Conservation (phyloP, 2,329 filamentous ascomycete genomes). For the Penicillium olsonii region DNA sequence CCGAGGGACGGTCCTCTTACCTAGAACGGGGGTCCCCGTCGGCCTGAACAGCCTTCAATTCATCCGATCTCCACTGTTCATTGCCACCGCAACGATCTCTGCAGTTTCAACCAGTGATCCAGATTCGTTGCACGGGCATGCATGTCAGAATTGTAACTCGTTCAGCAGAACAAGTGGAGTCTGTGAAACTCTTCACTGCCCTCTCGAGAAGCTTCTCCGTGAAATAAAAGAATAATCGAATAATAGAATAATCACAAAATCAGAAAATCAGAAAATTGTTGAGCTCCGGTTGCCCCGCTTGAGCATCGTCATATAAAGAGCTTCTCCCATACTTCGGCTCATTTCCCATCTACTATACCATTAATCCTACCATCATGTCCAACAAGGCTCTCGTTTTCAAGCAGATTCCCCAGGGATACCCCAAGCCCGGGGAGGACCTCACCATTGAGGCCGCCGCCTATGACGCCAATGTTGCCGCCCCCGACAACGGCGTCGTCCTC, state of each 20-base stretch:
- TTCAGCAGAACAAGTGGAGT: slow-evolving; percentile 15
- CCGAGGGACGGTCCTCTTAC: slow-evolving; percentile 27
- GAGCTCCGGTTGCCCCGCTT: slow-evolving; percentile 28
- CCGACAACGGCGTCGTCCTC: slow-evolving; percentile 66
- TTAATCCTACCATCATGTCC: slow-evolving; percentile 24
- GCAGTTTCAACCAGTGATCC: no score
- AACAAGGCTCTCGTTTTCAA: slow-evolving; percentile 81
- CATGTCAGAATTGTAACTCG: neutral
- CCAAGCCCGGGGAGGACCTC: slow-evolving; percentile 71
- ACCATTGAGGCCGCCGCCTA: slow-evolving; percentile 66
- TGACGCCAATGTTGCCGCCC: slow-evolving; percentile 59
- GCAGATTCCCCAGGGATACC: slow-evolving; percentile 64
- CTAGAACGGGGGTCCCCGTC: slow-evolving; percentile 27
- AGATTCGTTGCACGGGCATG: no score
- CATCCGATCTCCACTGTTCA: slow-evolving; percentile 22
- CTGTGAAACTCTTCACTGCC: slow-evolving; percentile 13
- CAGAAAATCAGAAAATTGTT: neutral
- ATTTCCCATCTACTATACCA: neutral
- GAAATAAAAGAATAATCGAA: neutral
- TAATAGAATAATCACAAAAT: no score
- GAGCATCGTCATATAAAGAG: slow-evolving; percentile 11
- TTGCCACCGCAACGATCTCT: slow-evolving; percentile 2
- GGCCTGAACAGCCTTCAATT: slow-evolving; percentile 18
- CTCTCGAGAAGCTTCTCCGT: slow-evolving; percentile 31
- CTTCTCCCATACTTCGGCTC: neutral